phyloP scores from a whole-genome alignment of 192 early-diverging fungal genomes.

The Backusella circina region DNA sequence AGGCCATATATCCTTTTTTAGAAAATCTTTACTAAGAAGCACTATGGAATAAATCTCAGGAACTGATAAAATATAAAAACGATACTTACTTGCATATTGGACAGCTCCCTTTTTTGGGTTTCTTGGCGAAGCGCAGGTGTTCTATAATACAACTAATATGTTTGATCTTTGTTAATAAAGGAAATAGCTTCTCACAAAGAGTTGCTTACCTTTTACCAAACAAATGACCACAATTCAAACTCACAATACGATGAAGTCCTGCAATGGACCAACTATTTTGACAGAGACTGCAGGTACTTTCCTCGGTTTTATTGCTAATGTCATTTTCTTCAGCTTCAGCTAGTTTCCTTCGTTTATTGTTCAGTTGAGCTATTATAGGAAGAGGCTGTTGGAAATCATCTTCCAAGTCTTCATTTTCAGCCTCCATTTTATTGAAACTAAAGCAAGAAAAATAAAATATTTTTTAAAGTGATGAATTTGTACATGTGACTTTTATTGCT shows the following conservation, averaged over 20 bases:
- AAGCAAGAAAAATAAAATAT: neutral
- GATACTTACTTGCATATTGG: neutral
- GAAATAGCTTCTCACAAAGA: neutral
- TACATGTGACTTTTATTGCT: neutral
- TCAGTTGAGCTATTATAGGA: neutral
- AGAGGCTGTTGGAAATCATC: neutral
- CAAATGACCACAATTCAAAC: conserved; percentile 16
- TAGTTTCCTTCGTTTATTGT: neutral
- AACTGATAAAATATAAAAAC: neutral
- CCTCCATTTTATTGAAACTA: neutral
- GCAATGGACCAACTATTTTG: neutral
- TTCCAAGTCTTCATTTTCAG: neutral
- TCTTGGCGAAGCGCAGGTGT: neutral
- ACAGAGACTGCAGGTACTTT: conserved; percentile 5
- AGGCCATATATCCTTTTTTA: neutral
- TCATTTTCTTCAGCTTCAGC: neutral
- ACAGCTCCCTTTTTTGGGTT: neutral
- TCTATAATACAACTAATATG: conserved; percentile 1
- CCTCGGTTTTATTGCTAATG: neutral
- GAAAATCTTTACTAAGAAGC: neutral
- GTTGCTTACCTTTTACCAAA: conserved; percentile 16
- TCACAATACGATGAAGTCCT: conserved; percentile 7
- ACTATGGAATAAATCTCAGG: neutral
- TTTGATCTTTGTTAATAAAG: neutral
- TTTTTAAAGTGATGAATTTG: neutral